These are phyloP conservation scores for Penicillium tannophilum DNA, from an alignment of 495 filamentous ascomycete genomes.

Conservation along the genomic window DNA sequence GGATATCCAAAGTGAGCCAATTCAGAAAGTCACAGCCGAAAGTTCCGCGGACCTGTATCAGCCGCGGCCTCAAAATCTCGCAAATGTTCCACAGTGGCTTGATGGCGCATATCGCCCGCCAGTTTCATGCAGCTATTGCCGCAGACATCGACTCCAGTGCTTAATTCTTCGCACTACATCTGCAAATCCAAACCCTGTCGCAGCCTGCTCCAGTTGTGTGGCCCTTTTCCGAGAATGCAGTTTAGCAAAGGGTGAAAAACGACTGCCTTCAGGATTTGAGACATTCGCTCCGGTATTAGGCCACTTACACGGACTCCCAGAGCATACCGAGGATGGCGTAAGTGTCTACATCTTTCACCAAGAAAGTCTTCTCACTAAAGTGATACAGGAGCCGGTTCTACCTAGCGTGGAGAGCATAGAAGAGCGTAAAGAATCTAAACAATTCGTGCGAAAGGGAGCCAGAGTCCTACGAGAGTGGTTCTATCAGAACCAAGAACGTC, in stretches of 20 bases:
- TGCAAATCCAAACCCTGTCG: slow-evolving; percentile 56
- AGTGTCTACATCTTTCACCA: background rate
- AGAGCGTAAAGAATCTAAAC: slow-evolving; percentile 46
- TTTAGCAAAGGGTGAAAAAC: slow-evolving; percentile 54
- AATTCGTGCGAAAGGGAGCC: slow-evolving; percentile 62
- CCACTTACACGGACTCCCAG: slow-evolving; percentile 44
- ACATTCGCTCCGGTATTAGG: slow-evolving; percentile 45
- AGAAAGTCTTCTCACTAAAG: background rate
- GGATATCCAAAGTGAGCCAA: background rate
- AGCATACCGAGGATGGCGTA: slow-evolving; percentile 32
- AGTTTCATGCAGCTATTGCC: slow-evolving; percentile 46
- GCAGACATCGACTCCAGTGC: slow-evolving; percentile 45
- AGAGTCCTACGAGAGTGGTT: slow-evolving; percentile 46
- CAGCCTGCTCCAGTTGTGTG: slow-evolving; percentile 73
- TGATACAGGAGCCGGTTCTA: background rate
- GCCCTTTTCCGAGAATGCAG: slow-evolving; percentile 75
- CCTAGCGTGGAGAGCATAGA: background rate
- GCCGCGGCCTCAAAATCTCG: slow-evolving; percentile 10
- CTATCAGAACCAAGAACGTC: slow-evolving; percentile 46
- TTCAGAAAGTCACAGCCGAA: background rate
- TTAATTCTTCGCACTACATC: slow-evolving; percentile 46
- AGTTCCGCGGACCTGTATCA: background rate
- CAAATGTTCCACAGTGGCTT: slow-evolving; percentile 42
- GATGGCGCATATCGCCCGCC: slow-evolving; percentile 46
- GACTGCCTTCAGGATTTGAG: slow-evolving; percentile 47